Percentiles rank a stretch among this genome's conserved stretches.
phyloP scores from a whole-genome alignment of 177 flowering plant species.

The Telopea speciosissima region DNA sequence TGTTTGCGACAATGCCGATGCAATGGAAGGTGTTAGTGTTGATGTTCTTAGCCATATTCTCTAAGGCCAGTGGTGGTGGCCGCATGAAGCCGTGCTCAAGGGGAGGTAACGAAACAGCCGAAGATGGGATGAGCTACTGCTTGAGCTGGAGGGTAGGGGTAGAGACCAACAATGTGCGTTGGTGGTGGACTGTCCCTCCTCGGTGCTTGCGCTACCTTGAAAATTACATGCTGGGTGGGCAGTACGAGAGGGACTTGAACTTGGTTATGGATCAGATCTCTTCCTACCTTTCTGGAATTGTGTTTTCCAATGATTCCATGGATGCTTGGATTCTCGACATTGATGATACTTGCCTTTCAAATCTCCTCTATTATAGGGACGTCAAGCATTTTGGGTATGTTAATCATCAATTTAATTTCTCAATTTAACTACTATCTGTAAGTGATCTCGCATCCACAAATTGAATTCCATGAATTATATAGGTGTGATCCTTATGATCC shows the following conservation, averaged over 20 bases:
- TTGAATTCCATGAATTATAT: background rate
- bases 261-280: conserved; percentile 43
- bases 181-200: conserved; percentile 67
- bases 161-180: conserved; percentile 60
- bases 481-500: conserved; percentile 86
- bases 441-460: too few relatives aligned
- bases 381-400: conserved; percentile 60
- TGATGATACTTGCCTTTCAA: conserved; percentile 86
- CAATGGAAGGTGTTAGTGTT: conserved; percentile 15
- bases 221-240: conserved; percentile 69
- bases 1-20: conserved; percentile 7
- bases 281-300: conserved; percentile 27
- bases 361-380: conserved; percentile 43
- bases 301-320: conserved; percentile 35
- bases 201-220: conserved; percentile 46
- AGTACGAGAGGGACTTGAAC: conserved; percentile 48
- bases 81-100: conserved; percentile 9
- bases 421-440: too few relatives aligned
- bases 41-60: conserved; percentile 15
- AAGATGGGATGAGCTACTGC: conserved; percentile 27
- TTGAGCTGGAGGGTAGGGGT: conserved; percentile 81
- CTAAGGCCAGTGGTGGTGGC: conserved; percentile 3
- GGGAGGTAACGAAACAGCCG: background rate
- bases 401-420: background rate
- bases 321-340: conserved; percentile 85